These are phyloP conservation scores for Plantago lanceolata DNA, from an alignment of 305 asterid genomes.

Conservation along the genomic window DNA sequence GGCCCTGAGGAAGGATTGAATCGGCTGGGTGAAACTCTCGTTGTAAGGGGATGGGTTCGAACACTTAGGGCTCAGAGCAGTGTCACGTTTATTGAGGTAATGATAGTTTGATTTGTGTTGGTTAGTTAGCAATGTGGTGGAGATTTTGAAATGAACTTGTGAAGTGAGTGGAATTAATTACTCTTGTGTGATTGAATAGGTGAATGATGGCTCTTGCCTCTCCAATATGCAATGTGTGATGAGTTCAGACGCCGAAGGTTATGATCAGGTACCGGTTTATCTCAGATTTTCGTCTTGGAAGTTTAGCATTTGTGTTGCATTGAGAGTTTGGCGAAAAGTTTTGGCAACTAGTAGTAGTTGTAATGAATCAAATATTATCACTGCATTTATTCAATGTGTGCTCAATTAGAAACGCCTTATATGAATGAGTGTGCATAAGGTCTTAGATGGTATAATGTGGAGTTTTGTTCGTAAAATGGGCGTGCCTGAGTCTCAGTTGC, in stretches of 20 bases:
- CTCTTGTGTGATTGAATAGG: constrained; percentile 38
- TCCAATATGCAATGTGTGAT: constrained; percentile 95
- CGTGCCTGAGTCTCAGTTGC: no score
- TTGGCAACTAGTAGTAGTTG: no score
- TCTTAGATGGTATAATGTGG: no score
- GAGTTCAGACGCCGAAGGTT: constrained; percentile 77
- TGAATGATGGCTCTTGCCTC: constrained; percentile 95
- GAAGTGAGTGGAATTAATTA: constrained; percentile 16
- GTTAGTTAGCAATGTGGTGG: neutral
- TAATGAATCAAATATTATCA: no score
- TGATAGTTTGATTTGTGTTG: neutral
- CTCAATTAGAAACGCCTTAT: no score
- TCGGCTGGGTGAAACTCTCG: constrained; percentile 59
- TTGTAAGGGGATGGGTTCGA: constrained; percentile 87
- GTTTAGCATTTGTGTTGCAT: no score
- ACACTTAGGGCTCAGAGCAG: constrained; percentile 82
- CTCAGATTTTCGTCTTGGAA: no score
- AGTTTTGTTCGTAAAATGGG: no score
- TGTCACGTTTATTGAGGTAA: constrained; percentile 74
- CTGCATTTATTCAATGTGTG: no score
- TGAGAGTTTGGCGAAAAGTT: no score
- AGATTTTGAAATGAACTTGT: constrained; percentile 7
- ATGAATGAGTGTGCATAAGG: no score
- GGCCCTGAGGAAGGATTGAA: constrained; percentile 69
- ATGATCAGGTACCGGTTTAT: constrained; percentile 64